Conservation (phyloP, 2,329 filamentous ascomycete species). For the Diplodia scrobiculata region DNA sequence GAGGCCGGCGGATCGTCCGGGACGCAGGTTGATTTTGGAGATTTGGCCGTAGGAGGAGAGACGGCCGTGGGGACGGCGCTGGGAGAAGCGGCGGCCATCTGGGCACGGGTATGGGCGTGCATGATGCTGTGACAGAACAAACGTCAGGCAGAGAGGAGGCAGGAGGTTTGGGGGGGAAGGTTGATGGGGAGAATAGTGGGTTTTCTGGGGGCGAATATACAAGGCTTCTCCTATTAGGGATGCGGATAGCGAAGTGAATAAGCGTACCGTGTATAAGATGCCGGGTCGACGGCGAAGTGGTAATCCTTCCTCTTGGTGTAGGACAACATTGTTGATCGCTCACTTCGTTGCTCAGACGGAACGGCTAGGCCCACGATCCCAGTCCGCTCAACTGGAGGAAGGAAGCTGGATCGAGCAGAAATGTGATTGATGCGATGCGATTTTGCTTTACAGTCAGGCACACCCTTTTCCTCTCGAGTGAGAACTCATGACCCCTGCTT, state of each 20-base stretch:
- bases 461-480: not conserved
- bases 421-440: not conserved
- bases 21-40: not conserved
- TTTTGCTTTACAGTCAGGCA: not conserved
- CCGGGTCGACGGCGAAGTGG: constrained; percentile 7
- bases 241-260: not conserved
- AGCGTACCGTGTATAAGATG: constrained; percentile 7
- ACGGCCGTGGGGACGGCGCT: not conserved
- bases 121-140: constrained; percentile 12
- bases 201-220: not conserved
- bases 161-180: no score
- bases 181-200: not conserved
- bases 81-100: constrained; percentile 17
- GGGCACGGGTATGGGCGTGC: constrained; percentile 26
- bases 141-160: not conserved
- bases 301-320: not conserved
- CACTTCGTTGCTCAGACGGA: not conserved
- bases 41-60: not conserved
- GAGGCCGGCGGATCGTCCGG: not conserved
- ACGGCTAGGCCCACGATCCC: not conserved
- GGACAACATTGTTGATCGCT: not conserved
- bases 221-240: not conserved
- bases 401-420: not conserved
- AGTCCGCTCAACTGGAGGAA: not conserved
- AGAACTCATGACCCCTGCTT: constrained; percentile 1